These are phyloP conservation scores for Digitaria exilis DNA, from an alignment of 202 grass and related monocot genomes.

Conservation along the genomic window DNA sequence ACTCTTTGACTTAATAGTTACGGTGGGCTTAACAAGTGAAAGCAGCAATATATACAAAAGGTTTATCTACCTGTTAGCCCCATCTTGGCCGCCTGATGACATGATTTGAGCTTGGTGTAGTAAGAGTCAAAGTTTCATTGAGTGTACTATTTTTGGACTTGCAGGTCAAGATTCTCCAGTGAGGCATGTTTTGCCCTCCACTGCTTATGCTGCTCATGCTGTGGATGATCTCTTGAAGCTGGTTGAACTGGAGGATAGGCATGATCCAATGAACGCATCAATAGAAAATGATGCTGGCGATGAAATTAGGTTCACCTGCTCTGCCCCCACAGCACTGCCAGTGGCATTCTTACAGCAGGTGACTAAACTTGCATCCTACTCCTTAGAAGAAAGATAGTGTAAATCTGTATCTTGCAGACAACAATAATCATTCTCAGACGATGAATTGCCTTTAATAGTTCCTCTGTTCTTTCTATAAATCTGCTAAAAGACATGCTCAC, in stretches of 20 bases:
- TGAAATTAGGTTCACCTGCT: slow-evolving; percentile 47
- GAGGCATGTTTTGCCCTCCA: slow-evolving; percentile 59
- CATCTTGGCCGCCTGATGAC: background rate
- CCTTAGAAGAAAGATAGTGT: background rate
- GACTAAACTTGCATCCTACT: slow-evolving; percentile 29
- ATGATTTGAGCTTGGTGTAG: background rate
- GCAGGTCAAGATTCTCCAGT: slow-evolving; percentile 61
- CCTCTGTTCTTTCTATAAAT: background rate
- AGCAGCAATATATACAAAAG: background rate
- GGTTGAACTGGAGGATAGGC: slow-evolving; percentile 62
- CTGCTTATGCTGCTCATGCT: slow-evolving; percentile 70
- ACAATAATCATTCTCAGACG: background rate
- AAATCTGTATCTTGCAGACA: background rate
- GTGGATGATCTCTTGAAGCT: slow-evolving; percentile 63
- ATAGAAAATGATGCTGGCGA: slow-evolving; percentile 46
- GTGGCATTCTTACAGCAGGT: slow-evolving; percentile 59
- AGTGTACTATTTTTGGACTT: slow-evolving; percentile 41
- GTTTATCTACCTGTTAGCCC: slow-evolving; percentile 5
- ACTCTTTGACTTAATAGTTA: background rate
- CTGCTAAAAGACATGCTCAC: background rate
- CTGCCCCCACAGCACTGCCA: slow-evolving; percentile 50
- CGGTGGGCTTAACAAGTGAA: slow-evolving; percentile 11
- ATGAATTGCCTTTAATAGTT: background rate
- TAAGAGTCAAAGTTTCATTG: background rate
- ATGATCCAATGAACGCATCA: slow-evolving; percentile 39